These are phyloP conservation scores for Populus alba DNA, from an alignment of 345 rosid species.

Conservation along the genomic window DNA sequence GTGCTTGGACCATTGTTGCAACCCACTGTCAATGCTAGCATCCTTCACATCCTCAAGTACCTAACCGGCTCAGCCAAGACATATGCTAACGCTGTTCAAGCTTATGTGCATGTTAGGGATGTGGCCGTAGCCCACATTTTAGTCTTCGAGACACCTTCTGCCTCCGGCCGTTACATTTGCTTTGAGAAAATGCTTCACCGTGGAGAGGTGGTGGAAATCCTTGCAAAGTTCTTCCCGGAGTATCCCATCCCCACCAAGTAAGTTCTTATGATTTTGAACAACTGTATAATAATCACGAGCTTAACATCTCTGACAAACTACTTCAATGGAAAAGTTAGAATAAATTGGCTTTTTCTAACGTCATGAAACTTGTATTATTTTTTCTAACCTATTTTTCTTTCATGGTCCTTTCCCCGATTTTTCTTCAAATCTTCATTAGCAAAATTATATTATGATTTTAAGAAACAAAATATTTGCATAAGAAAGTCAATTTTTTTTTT, in stretches of 20 bases:
- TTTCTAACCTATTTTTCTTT: too few relatives aligned
- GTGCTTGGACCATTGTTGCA: slow-evolving; percentile 90
- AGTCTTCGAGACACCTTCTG: slow-evolving; percentile 72
- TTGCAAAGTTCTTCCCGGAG: slow-evolving; percentile 84
- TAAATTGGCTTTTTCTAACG: too few relatives aligned
- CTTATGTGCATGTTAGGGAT: slow-evolving; percentile 82
- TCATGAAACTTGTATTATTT: too few relatives aligned
- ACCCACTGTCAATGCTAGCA: slow-evolving; percentile 70
- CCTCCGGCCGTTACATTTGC: slow-evolving; percentile 90
- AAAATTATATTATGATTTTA: too few relatives aligned
- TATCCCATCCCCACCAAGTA: slow-evolving; percentile 93
- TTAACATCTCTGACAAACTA: too few relatives aligned
- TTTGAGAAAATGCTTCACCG: slow-evolving; percentile 91
- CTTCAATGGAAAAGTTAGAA: too few relatives aligned
- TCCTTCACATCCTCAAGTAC: slow-evolving; percentile 83
- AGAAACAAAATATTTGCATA: too few relatives aligned
- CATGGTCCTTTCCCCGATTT: too few relatives aligned
- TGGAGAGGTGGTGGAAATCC: slow-evolving; percentile 87
- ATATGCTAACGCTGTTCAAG: slow-evolving; percentile 82
- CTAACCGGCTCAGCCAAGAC: slow-evolving; percentile 91
- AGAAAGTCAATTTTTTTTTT: too few relatives aligned
- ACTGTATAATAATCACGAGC: too few relatives aligned
- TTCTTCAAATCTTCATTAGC: too few relatives aligned
- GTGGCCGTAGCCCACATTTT: slow-evolving; percentile 86
- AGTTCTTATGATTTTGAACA: slow-evolving; percentile 21